Conservation (phyloP, 352 stramenopile species). For the Globisporangium orthogonon region DNA sequence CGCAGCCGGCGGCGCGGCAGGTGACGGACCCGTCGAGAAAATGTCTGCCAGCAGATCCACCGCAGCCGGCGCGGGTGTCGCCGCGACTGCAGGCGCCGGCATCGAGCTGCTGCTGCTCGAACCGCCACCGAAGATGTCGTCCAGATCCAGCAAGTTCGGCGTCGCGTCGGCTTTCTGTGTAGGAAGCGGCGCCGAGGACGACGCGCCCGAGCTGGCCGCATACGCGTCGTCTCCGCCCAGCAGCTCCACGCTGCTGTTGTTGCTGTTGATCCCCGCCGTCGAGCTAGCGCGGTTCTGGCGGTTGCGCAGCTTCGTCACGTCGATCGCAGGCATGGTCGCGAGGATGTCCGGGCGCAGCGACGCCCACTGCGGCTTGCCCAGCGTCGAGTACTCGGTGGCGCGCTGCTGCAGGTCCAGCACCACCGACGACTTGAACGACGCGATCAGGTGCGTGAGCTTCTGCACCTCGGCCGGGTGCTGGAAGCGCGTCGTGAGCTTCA, state of each 20-base stretch:
- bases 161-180: slow-evolving; percentile 5
- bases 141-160: slow-evolving; percentile 91
- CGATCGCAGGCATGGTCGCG: slow-evolving; percentile 93
- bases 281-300: slow-evolving; percentile 49
- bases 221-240: slow-evolving; percentile 72
- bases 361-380: slow-evolving; percentile 77
- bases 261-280: slow-evolving; percentile 15
- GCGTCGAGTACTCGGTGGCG: slow-evolving; percentile 92
- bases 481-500: slow-evolving; percentile 95
- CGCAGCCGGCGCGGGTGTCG: slow-evolving; percentile 15
- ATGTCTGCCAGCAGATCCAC: slow-evolving; percentile 95
- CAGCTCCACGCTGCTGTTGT: slow-evolving; percentile 15
- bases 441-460: slow-evolving; percentile 84
- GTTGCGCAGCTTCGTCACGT: slow-evolving; percentile 74
- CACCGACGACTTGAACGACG: slow-evolving; percentile 88
- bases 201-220: slow-evolving; percentile 10
- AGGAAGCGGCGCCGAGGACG: slow-evolving; percentile 2
- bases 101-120: slow-evolving; percentile 15
- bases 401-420: slow-evolving; percentile 96
- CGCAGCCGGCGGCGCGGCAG: slow-evolving; percentile 14
- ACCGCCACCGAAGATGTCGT: slow-evolving; percentile 92
- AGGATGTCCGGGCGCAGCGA: slow-evolving; percentile 85
- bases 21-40: slow-evolving; percentile 58
- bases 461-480: slow-evolving; percentile 50
- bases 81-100: slow-evolving; percentile 14